Evolutionary conservation across 768 basidiomycete genomes (phyloP), one percentile per base, ranked within the genome.

Genomic region (Epithele typhae): DNA sequence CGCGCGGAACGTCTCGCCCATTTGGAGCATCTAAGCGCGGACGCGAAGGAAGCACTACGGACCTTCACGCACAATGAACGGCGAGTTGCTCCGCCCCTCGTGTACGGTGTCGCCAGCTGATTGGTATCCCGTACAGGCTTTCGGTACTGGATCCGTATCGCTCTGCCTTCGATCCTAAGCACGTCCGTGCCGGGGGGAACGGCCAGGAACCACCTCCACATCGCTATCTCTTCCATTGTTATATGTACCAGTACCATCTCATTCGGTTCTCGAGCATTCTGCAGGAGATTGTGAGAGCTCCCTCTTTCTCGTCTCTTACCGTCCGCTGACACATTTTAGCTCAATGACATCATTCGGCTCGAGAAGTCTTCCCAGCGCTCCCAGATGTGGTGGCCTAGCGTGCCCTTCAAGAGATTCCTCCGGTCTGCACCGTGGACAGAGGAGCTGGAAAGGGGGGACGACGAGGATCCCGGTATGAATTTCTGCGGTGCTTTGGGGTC

Each of bases 191-290:
- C 23, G 54, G 52, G 1, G 55, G 51, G 3, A 63, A 63, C n/a
- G 59, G 63, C 12, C 50, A 64, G n/a, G 73, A 76, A 6, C 64
- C 72, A 11, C 79, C 78, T 0, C 76, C 81, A 0, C 86, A 88
- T 62, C 77, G 81, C 33, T 79, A 81, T 58, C 67, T 90, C 7
- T 90, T 90, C 54, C 69, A 86, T 46, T 84, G 81, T 40, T 89
- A 82, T 54, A 76, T 85, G 23, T 88, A 85, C 59, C 84, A 90
- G 50, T 75, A 69, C 44, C 76, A 77, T 48, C 53, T 72, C 40
- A 68, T 73, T 59, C 63, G 59, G 11, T 72, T 76, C 50, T 58
- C 65, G 3, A 46, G 50, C 8, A 50, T 58, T 10, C 45, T 73
- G 4, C 52, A 59, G n/a, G 63, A 63, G 6, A 40, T 68, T 47